Base-by-base conservation (phyloP, 129 eudicot species). In the Silybum marianum region DNA sequence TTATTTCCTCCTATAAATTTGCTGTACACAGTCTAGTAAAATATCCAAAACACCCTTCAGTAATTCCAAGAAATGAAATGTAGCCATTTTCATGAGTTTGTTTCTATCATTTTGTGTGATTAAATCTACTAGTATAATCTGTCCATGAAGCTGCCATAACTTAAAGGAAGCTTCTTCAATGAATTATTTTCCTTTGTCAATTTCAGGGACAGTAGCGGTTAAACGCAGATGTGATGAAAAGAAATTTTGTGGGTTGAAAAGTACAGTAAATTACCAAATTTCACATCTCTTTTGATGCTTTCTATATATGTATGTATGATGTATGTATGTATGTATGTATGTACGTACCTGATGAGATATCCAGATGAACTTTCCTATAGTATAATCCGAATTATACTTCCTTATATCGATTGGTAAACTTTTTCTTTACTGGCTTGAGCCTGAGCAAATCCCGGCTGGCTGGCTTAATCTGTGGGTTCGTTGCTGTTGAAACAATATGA, bases 161-260 rank as follows among this genome's bases (percentile, higher is more conserved):
- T 40, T 40, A 40, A 40, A 40, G 48, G 48, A 40, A 44, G 54
- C 16, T 44, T 44, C 16, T 65, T 9, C 16, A 65, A 19, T 65
- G 69, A 65, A 58, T 6, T 22, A 11, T 46, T 72, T 21, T 66
- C 22, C 40, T 18, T 72, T 14, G 74, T 82, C 62, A 74, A 67
- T 82, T 32, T 42, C 68, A 81, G 34, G 69, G 82, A 32, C 73
- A 77, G 21, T 25, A 48, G 78, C 12, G 9, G 74, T 68, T 68
- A 39, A 21, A 69, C 16, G 12, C 24, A 32, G 83, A 72, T 44
- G 10, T 80, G 77, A 40, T 58, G 12, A 54, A 1, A 21, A 60
- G 73, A 39, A 73, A 63, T 63, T 69, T 66, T 39, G 23, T 39
- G 66, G 73, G 46, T 63, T 10, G 62, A 65, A 39, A 39, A 60